phyloP scores from a whole-genome alignment of 2,329 filamentous ascomycete species.

The Fusarium mangiferae region DNA sequence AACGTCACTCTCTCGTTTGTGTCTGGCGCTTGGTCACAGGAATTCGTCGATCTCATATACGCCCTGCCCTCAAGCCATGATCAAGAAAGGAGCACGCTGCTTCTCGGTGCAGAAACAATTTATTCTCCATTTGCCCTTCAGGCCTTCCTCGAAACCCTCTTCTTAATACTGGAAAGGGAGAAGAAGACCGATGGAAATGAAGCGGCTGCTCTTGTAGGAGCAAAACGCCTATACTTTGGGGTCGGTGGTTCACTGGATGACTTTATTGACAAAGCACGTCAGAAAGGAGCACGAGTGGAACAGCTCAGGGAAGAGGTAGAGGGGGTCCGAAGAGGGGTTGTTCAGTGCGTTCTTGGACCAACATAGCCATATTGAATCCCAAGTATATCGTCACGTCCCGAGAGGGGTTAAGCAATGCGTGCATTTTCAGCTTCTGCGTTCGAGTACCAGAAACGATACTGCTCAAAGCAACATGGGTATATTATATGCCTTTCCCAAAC shows the following conservation, averaged over 20 bases:
- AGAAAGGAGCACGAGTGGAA: conserved; percentile 59
- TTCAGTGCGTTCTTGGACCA: conserved; percentile 57
- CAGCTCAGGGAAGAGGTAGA: conserved; percentile 67
- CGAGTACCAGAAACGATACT: background rate
- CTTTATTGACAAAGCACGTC: conserved; percentile 66
- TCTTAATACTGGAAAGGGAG: conserved; percentile 65
- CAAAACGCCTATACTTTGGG: conserved; percentile 85
- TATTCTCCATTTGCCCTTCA: conserved; percentile 79
- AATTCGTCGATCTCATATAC: conserved; percentile 70
- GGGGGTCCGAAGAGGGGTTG: conserved; percentile 70
- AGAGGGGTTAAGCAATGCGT: background rate
- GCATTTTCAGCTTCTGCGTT: background rate
- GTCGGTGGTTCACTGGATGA: conserved; percentile 85
- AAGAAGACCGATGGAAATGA: conserved; percentile 48
- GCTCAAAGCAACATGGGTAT: conserved; percentile 31
- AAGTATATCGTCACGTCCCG: background rate
- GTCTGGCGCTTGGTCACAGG: conserved; percentile 78
- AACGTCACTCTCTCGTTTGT: conserved; percentile 72
- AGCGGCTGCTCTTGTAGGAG: conserved; percentile 74
- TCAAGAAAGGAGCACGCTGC: conserved; percentile 53
- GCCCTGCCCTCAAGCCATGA: conserved; percentile 23
- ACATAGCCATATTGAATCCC: conserved; percentile 10
- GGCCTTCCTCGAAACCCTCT: conserved; percentile 75
- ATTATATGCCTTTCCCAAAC: conserved; percentile 29
- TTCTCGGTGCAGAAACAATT: conserved; percentile 84